Evolutionary conservation across 2,329 filamentous ascomycete species (phyloP), one percentile per base, ranked within the genome.

Genomic region (Orbilia oligospora): DNA sequence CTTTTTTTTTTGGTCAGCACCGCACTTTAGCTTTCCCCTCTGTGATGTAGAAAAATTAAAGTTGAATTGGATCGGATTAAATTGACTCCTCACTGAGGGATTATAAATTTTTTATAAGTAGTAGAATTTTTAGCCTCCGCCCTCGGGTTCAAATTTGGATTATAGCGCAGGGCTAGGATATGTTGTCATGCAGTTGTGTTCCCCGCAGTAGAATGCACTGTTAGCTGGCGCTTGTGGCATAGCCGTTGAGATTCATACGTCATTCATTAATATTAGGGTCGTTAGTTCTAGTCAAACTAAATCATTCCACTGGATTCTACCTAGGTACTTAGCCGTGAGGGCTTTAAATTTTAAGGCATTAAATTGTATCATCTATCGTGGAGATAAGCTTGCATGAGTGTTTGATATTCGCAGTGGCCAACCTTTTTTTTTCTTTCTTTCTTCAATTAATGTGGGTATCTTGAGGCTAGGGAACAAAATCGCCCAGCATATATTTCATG

Each of bases 141-240:
- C 33, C 36, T 61, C 56, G 56, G 56, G 56, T 61, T 61, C 24
- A 24, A 51, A 24, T 30, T 30, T 30, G 6, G 6, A 22, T 61
- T 61, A 61, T 61, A 61, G 56, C 36, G 36, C 36, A 27, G 9
- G 14, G 56, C 56, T 36, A 61, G 33, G 56, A 61, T 61, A 61
- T 61, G 56, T 61, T 61, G 56, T 61, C 56, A 61, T 61, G 36
- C 56, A 61, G 56, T 44, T 61, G 56, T 10, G 56, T 61, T 61
- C 56, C 56, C 56, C 56, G 56, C 56, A 61, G 56, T 44, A 10
- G 56, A 61, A 61, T 61, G 56, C 56, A 61, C 18, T 44, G 56
- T 61, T 61, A 61, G 56, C 36, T 61, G 56, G 36, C 56, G 33
- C 36, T 38, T 61, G 56, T 61, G 56, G 56, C 36, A 61, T 22